Conservation (phyloP, 2,329 filamentous ascomycete genomes). For the Verticillium tricorpus region DNA sequence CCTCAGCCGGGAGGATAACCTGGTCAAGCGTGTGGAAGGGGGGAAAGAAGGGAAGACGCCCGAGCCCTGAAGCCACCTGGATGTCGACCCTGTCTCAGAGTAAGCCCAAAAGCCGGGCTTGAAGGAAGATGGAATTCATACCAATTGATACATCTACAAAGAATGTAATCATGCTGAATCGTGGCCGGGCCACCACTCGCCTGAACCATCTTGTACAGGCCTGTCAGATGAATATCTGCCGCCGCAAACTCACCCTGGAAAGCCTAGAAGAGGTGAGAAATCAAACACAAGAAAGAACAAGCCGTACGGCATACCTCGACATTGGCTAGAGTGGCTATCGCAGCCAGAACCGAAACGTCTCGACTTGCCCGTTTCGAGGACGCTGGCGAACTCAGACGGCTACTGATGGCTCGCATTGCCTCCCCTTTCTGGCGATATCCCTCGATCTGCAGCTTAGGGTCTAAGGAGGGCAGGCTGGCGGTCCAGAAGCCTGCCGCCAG, state of each 20-base stretch:
- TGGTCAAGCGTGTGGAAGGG: conserved; percentile 13
- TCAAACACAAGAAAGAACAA: not conserved
- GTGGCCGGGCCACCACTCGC: conserved; percentile 10
- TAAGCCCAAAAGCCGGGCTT: not conserved
- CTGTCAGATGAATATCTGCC: conserved; percentile 10
- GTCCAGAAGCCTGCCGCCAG: conserved; percentile 11
- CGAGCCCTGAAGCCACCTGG: conserved; percentile 14
- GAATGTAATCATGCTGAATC: conserved; percentile 13
- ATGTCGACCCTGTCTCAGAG: conserved; percentile 3
- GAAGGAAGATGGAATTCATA: not conserved
- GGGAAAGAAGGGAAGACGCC: conserved; percentile 10
- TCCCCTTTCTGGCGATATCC: conserved; percentile 13
- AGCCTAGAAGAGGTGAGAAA: conserved; percentile 5
- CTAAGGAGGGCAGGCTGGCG: conserved; percentile 7
- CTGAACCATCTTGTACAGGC: conserved; percentile 11
- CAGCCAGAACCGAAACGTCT: conserved; percentile 8
- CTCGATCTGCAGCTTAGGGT: conserved; percentile 7
- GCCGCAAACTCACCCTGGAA: conserved; percentile 12
- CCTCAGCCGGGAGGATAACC: conserved; percentile 8
- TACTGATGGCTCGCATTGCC: conserved; percentile 9
- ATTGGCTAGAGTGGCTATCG: conserved; percentile 9
- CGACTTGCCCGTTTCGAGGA: not conserved
- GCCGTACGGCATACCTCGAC: conserved; percentile 6
- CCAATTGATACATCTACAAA: conserved; percentile 15
- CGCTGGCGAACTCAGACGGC: conserved; percentile 2